Evolutionary conservation across 1,139 yeast genomes (phyloP).

Genomic region (Saccharomyces hybrid): DNA sequence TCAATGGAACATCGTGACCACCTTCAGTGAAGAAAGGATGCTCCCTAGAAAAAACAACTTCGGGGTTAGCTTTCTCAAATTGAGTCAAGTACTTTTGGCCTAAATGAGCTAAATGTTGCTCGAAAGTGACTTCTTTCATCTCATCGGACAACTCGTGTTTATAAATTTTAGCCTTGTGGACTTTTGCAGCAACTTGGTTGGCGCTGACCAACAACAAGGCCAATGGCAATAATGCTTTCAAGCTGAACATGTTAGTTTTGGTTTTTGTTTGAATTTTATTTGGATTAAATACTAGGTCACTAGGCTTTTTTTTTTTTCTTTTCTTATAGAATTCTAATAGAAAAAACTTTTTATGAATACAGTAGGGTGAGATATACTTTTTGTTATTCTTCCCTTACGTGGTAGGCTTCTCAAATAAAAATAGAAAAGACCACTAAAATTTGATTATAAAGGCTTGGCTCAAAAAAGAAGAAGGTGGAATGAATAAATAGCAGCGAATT

Average conservation of each 20-base stretch:
- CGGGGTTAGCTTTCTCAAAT: constrained; percentile 42
- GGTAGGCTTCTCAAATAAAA: not conserved
- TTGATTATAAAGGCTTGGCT: not conserved
- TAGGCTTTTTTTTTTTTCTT: not conserved
- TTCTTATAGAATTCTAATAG: not conserved
- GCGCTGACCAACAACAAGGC: constrained; percentile 42
- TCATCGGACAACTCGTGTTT: constrained; percentile 58
- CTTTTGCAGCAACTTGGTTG: constrained; percentile 43
- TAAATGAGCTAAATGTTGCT: constrained; percentile 59
- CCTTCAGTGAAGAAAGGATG: constrained; percentile 24
- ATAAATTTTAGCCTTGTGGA: constrained; percentile 53
- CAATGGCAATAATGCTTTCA: constrained; percentile 67
- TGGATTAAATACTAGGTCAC: not conserved
- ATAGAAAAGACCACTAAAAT: not conserved
- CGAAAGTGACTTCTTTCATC: constrained; percentile 50
- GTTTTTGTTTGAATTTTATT: not conserved
- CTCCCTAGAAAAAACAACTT: constrained; percentile 22
- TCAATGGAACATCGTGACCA: constrained; percentile 69
- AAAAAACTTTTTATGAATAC: not conserved
- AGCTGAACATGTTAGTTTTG: constrained; percentile 29
- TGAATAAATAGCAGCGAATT: not conserved
- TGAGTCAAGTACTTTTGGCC: constrained; percentile 62
- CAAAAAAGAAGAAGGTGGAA: not conserved
- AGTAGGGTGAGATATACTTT: not conserved
- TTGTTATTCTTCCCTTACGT: not conserved